Evolutionary conservation across 2,329 filamentous ascomycete genomes (phyloP), one percentile per base, ranked within the genome.

Genomic region (Parafenestella ontariensis): DNA sequence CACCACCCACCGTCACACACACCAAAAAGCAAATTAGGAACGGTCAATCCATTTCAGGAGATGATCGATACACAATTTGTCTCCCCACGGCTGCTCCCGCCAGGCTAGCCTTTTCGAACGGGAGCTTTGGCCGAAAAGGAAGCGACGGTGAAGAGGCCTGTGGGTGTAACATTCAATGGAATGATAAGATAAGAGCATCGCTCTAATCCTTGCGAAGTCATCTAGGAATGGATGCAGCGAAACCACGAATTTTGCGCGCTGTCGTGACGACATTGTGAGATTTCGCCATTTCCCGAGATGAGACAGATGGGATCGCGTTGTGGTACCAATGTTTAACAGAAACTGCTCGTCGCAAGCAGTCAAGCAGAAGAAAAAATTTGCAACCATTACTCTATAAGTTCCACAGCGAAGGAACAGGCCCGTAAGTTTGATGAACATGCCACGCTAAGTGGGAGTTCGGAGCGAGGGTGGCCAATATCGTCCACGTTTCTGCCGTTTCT

Each of bases 21-120:
- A 37, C 6, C 13, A 18, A 49, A 34, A 50, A 43, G 31, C 36
- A 44, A 53, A 49, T 21, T 15, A 41, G 21, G 21, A 39, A 33
- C 24, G 31, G 28, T 21, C 28, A 39, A 28, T 20, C 48, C 46
- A 37, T 20, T 56, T 54, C 36, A 26, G 57, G 56, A 52, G 58
- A 48, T 31, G 47, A 53, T 54, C n/a, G 49, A 59, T 59, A 42
- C 44, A 52, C 29, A n/a, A 48, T 42, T 40, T 15, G 20, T 45
- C 46, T 59, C 52, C 54, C 59, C 52, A 59, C 64, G 66, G 66
- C 34, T 60, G 49, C 61, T 66, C 66, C 66, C 66, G 66, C 34
- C 26, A 40, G 44, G 33, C 59, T 68, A 68, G 46, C 58, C 57
- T 23, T 43, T 47, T 58, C 47, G 34, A 52, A 36, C 28, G 18